Base-by-base conservation (phyloP, 2,329 filamentous ascomycete species). In the Colletotrichum lupini region DNA sequence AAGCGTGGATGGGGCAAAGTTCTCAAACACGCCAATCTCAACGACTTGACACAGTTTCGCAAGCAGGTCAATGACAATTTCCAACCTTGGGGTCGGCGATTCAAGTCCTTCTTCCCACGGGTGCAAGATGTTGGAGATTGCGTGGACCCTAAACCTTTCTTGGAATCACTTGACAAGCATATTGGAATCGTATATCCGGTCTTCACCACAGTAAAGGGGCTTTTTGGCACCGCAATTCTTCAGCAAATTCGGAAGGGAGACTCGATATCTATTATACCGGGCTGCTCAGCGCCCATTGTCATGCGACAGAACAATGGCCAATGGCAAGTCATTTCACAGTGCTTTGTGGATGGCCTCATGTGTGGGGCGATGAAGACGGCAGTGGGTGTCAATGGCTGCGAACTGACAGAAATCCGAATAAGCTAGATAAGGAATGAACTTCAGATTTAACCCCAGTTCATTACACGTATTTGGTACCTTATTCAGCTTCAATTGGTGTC, bases 281-380 rank as follows among this genome's bases (percentile, higher is more conserved):
- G 65, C 3, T 68, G 69, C 16, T 72, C 69, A 19, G 69, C 58
- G 16, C 65, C 69, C 8, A 28, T 68, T 9, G 46, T 72, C 7
- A 62, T 72, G 65, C 57, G 65, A 14, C 28, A 42, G 28, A 6
- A 61, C 24, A 28, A 16, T 4, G 35, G 9, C 6, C 46, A 60
- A 1, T 72, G 65, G 64, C 22, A 37, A 35, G 64, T 72, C 7
- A 26, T 72, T 16, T 37, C 63, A 1, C 69, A 72, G 42, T 72
- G 65, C 32, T 68, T 72, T n/a, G 37, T 72, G 5, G 58, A 72
- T n/a, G 65, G 65, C 26, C 66, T 69, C 4, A 72, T 72, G 62
- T 52, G 52, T 57, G 62, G 62, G 11, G 61, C 55, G 35, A 35
- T n/a, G 0, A 55, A 35, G 7, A 22, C 3, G 11, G 4, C 12